Evolutionary conservation across 2,329 filamentous ascomycete genomes (phyloP), one percentile per base, ranked within the genome.

Genomic region (Berkeleyomyces rouxiae): DNA sequence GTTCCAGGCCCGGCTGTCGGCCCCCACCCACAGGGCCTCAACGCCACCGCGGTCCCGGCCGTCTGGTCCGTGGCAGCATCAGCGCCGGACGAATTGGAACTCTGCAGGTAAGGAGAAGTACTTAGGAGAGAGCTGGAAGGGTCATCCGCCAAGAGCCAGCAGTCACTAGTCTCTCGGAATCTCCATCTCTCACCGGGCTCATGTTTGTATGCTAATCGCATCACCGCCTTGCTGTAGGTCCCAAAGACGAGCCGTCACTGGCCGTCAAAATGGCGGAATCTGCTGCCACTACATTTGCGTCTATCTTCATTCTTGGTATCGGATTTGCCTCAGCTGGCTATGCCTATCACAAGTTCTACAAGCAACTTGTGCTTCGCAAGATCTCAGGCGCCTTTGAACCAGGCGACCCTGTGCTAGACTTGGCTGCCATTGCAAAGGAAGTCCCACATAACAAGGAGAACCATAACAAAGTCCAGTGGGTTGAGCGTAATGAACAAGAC

Each of bases 341-440:
- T 72, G 78, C 79, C 58, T 95, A 93, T 71, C 88, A 93, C 72
- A 83, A 81, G 68, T 83, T 81, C 71, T 97, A 99, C 81, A 99
- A 99, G 75, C 80, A 85, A 73, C 75, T 95, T 63, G 90, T 97
- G 37, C 77, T 97, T n/a, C 76, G 84, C 67, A 99, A 99, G 75
- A 97, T 99, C 79, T 83, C 88, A 67, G 86, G 87, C 68, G 93
- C 93, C 33, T 99, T 99, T 73, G 80, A 87, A 64, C 90, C 91
- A 1, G 93, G 93, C 9, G 93, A 99, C 71, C 91, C 90, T 0
- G 90, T 92, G 36, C 82, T 92, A 16, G 91, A 88, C 63, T 76
- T 96, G 55, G 90, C 90, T 1, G 86, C 87, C 36, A 76, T 80
- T 65, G 81, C 75, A 67, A 86, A 80, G 69, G 78, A 80, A 67